Evolutionary conservation across 139 green algal species (phyloP).

Genomic region (Chlamydomonas asymmetrica): DNA sequence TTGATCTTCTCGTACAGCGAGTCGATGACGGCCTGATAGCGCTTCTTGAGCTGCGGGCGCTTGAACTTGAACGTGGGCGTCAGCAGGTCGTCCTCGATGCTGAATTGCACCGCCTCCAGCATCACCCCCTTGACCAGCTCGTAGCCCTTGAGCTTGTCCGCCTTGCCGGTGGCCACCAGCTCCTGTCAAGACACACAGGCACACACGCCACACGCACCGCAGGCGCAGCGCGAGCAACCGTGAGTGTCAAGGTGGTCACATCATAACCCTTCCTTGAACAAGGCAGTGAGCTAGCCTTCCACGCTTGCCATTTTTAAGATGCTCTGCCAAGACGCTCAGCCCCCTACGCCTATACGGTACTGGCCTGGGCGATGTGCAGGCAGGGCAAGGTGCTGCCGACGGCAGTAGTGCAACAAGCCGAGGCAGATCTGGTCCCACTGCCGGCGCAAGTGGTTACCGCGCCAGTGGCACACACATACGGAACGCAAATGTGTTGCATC

Average conservation of each 20-base stretch:
- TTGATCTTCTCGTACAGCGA: constrained; percentile 25
- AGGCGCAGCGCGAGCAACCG: not conserved
- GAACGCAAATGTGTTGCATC: too few species aligned
- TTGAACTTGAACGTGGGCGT: constrained; percentile 81
- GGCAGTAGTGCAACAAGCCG: not conserved
- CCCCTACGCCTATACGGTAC: too few species aligned
- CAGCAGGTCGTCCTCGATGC: constrained; percentile 74
- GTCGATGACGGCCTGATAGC: constrained; percentile 35
- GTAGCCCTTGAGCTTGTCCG: constrained; percentile 87
- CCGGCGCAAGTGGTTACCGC: not conserved
- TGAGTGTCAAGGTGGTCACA: too few species aligned
- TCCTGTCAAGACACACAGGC: constrained; percentile 22
- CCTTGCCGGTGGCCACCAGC: constrained; percentile 73
- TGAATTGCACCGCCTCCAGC: constrained; percentile 67
- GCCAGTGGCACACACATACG: constrained; percentile 8
- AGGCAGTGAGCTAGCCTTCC: too few species aligned
- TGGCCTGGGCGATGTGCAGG: too few species aligned
- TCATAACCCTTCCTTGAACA: too few species aligned
- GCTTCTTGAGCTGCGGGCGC: constrained; percentile 50
- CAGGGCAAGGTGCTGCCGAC: too few species aligned
- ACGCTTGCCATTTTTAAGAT: too few species aligned
- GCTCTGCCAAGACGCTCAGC: too few species aligned
- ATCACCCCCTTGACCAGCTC: constrained; percentile 75
- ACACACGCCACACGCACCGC: not conserved
- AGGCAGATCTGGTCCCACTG: too few species aligned